Evolutionary conservation across 2,329 filamentous ascomycete species (phyloP).

Genomic region (Alternaria arborescens): DNA sequence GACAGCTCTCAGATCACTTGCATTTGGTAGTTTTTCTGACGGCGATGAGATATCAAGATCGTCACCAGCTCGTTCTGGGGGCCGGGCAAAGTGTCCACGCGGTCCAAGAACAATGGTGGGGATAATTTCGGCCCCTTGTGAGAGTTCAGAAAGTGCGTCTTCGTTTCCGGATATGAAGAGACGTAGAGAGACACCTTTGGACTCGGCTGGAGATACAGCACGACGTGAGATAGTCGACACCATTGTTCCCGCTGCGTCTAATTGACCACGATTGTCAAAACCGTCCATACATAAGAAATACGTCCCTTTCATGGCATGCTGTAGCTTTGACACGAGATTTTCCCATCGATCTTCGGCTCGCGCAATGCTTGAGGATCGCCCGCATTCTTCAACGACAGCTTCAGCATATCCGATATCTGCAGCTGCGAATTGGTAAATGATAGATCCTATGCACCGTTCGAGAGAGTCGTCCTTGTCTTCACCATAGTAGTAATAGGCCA

Average conservation of each 20-base stretch:
- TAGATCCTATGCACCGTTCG: slow-evolving; percentile 22
- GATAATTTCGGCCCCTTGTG: neutral
- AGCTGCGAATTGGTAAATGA: slow-evolving; percentile 24
- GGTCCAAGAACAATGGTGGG: neutral
- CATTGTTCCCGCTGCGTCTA: neutral
- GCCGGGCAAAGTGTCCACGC: neutral
- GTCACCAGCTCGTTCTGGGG: neutral
- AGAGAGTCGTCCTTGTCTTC: slow-evolving; percentile 24
- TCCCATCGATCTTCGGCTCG: slow-evolving; percentile 18
- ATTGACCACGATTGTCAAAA: slow-evolving; percentile 5
- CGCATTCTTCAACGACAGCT: slow-evolving; percentile 1
- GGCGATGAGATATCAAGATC: neutral
- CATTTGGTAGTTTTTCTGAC: neutral
- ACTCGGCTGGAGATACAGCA: neutral
- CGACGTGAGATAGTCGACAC: neutral
- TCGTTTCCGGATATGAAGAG: slow-evolving; percentile 1
- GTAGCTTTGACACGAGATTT: no score
- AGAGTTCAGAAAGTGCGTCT: neutral
- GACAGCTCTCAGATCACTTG: slow-evolving; percentile 14
- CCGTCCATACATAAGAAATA: slow-evolving; percentile 28
- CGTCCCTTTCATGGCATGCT: slow-evolving; percentile 21
- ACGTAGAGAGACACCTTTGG: neutral
- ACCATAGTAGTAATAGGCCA: slow-evolving; percentile 28
- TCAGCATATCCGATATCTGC: slow-evolving; percentile 19
- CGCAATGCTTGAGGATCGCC: neutral